These are phyloP conservation scores for Mucor piriformis DNA, from an alignment of 371 early-diverging fungal species.

Conservation along the genomic window DNA sequence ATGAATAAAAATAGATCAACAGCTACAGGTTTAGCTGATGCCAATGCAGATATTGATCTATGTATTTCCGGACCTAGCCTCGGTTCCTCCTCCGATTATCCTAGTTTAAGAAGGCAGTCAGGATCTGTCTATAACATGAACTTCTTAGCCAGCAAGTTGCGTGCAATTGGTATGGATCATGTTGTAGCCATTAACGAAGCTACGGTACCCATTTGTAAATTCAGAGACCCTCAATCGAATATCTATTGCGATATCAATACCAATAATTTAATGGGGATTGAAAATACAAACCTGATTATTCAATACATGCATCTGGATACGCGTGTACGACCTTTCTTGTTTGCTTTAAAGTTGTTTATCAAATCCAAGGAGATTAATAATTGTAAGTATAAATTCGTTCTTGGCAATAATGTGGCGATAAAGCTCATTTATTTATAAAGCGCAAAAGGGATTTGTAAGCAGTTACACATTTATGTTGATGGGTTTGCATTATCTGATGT, in stretches of 20 bases:
- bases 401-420: too few species aligned
- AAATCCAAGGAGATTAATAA: slow-evolving; percentile 54
- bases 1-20: slow-evolving; percentile 9
- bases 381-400: too few species aligned
- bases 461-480: slow-evolving; percentile 24
- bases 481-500: slow-evolving; percentile 22
- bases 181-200: slow-evolving; percentile 30
- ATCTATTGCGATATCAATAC: slow-evolving; percentile 59
- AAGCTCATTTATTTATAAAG: background rate
- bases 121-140: slow-evolving; percentile 31
- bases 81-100: background rate
- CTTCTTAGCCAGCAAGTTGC: slow-evolving; percentile 12
- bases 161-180: slow-evolving; percentile 26
- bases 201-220: slow-evolving; percentile 71
- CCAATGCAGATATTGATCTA: slow-evolving; percentile 36
- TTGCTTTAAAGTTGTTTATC: slow-evolving; percentile 59
- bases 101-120: background rate
- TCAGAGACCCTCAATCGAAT: slow-evolving; percentile 56
- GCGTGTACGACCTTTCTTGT: slow-evolving; percentile 57
- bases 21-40: slow-evolving; percentile 20
- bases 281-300: slow-evolving; percentile 60
- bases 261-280: slow-evolving; percentile 56
- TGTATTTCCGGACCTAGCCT: slow-evolving; percentile 22
- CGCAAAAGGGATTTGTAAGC: slow-evolving; percentile 12
- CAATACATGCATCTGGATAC: slow-evolving; percentile 55